Percentiles rank a stretch among this genome's conserved stretches.
These are phyloP conservation scores for Cladorrhinum sp. DNA, from an alignment of 2,329 filamentous ascomycete genomes.

Conservation along the genomic window DNA sequence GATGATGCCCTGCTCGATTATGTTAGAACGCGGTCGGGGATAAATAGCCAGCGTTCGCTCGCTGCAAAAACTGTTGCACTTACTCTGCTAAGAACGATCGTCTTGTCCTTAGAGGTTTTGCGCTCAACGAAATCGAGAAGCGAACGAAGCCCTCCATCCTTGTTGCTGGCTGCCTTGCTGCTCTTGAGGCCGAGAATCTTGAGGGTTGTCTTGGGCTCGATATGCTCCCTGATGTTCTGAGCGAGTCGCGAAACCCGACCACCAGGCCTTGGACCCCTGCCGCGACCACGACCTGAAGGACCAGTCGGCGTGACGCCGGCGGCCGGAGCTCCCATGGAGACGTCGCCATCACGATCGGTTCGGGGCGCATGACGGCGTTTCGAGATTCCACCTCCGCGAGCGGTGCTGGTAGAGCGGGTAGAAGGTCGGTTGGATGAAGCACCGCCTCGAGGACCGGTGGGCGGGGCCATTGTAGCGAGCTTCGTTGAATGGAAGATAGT, in stretches of 20 bases:
- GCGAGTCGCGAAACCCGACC: slow-evolving; percentile 19
- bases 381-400: slow-evolving; percentile 46
- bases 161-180: slow-evolving; percentile 65
- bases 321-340: slow-evolving; percentile 52
- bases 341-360: slow-evolving; percentile 56
- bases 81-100: slow-evolving; percentile 74
- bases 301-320: slow-evolving; percentile 9
- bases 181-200: slow-evolving; percentile 61
- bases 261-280: slow-evolving; percentile 4
- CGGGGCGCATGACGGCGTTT: slow-evolving; percentile 45
- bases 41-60: neutral
- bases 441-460: slow-evolving; percentile 27
- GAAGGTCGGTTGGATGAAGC: neutral
- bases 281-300: slow-evolving; percentile 17
- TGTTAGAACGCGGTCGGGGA: slow-evolving; percentile 14
- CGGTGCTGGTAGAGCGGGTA: slow-evolving; percentile 11
- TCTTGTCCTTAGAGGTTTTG: slow-evolving; percentile 58
- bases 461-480: slow-evolving; percentile 31
- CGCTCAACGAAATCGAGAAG: slow-evolving; percentile 68
- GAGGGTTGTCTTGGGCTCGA: slow-evolving; percentile 35
- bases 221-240: slow-evolving; percentile 25
- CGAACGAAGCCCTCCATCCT: slow-evolving; percentile 63
- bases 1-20: slow-evolving; percentile 36
- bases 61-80: slow-evolving; percentile 41
- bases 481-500: neutral